Base-by-base conservation (phyloP, 2,329 filamentous ascomycete genomes). In the Pseudocercospora vitis region DNA sequence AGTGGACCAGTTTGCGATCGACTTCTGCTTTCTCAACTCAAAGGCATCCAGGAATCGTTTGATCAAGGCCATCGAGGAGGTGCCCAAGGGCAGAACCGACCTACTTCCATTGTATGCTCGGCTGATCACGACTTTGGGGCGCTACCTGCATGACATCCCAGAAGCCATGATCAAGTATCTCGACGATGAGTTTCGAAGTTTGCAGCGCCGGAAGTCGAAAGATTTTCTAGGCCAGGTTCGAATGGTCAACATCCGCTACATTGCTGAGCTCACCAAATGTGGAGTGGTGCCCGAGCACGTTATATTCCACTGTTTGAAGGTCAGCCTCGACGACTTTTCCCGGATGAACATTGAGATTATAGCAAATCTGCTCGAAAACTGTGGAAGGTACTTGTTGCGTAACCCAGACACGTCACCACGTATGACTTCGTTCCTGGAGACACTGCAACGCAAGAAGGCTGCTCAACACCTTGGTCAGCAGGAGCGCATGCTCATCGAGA, bases 341-440 rank as follows among this genome's bases (percentile, higher is more conserved):
- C 84, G 92, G 57, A 96, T 96, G 88, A 99, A 99, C 67, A 96
- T 99, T 59, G 95, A 99, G 71, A 96, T 99, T 64, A 92, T 99
- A 59, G 95, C 91, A 66, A 95, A 95, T 66, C 78, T 99, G 23
- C 80, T 99, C 18, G 94, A 99, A 71, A 97, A 97, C 60, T 99
- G 95, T 67, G 94, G 94, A 37, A 85, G 94, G 14, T 99, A 96
- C 71, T 78, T 99, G 18, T 80, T 99, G 54, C 89, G 92, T 46
- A 97, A 94, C 63, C 86, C 90, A 0, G 91, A 97, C 58, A 97
- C 95, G 0, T 87, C 89, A 7, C 92, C 92, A 7, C 85, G 94
- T 37, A 99, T 99, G 94, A 78, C 81, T 1, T 92, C 89, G 0
- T 99, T 99, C 70, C 74, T 99, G 19, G 94, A 99, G 71, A 99